Conservation (phyloP, 202 grass and related monocot genomes). For the Thinopyrum obtusiflorum region DNA sequence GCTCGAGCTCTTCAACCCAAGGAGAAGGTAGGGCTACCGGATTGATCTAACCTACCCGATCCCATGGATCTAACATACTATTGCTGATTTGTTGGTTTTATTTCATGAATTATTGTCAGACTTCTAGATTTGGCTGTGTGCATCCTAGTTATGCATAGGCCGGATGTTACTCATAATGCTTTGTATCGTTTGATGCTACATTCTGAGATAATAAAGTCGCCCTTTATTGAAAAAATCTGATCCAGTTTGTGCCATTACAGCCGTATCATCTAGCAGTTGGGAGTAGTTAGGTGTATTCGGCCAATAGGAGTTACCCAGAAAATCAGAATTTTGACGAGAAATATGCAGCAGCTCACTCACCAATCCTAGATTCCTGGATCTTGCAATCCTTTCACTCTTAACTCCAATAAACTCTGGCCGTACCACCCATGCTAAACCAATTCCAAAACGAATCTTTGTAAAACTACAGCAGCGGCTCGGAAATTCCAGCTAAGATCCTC, state of each 20-base stretch:
- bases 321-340: background rate
- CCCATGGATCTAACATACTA: too few species aligned
- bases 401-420: background rate
- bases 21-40: too few species aligned
- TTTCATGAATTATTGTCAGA: too few species aligned
- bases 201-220: too few species aligned
- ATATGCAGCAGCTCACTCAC: background rate
- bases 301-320: background rate
- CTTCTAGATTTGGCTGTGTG: too few species aligned
- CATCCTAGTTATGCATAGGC: too few species aligned
- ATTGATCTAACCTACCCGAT: too few species aligned
- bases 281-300: background rate
- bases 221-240: background rate
- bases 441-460: background rate
- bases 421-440: background rate
- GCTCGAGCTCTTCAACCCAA: too few species aligned
- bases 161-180: too few species aligned
- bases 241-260: background rate
- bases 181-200: too few species aligned
- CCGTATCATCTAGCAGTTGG: background rate
- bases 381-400: background rate
- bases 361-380: background rate
- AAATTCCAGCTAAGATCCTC: constrained; percentile 22
- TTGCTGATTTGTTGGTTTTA: too few species aligned
- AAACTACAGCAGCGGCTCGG: background rate